A percentile compares a stretch with the other conserved stretches of the same genome.
Conservation (phyloP, 208 protist species). For the Trypanosoma grayi region DNA sequence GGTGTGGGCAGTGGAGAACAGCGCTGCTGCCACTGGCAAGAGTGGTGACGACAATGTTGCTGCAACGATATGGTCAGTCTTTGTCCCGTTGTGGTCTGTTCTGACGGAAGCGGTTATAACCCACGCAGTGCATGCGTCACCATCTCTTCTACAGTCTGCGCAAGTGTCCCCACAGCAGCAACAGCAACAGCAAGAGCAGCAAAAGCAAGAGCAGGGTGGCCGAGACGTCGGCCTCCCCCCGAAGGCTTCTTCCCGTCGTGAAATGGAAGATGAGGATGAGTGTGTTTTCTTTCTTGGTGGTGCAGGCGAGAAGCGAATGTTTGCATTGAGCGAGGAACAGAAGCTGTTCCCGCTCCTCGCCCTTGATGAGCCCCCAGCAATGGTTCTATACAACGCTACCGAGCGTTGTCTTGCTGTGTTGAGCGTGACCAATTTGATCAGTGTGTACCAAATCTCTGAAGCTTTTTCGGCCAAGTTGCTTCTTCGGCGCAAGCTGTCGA, state of each 20-base stretch:
- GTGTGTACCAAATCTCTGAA: conserved; percentile 58
- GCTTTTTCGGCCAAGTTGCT: conserved; percentile 37
- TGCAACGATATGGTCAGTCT: background rate
- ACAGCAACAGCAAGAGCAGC: background rate
- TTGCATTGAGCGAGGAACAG: conserved; percentile 64
- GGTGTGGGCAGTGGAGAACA: conserved; percentile 70
- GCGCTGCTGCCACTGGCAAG: conserved; percentile 19
- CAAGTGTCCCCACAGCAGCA: background rate
- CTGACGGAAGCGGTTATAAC: conserved; percentile 39
- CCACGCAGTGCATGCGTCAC: conserved; percentile 41
- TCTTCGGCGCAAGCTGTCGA: conserved; percentile 73
- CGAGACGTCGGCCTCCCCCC: background rate
- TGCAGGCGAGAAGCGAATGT: conserved; percentile 33
- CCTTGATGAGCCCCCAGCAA: conserved; percentile 49
- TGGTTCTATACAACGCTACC: conserved; percentile 62
- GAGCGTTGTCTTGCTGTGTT: conserved; percentile 69
- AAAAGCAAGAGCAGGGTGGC: too few species aligned
- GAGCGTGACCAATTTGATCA: conserved; percentile 52
- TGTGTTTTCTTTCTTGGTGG: conserved; percentile 64
- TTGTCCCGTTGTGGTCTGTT: conserved; percentile 72
- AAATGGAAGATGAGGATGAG: conserved; percentile 28
- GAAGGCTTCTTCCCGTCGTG: background rate
- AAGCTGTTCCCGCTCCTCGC: conserved; percentile 49
- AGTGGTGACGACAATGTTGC: background rate
- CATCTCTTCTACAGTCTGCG: background rate